These are phyloP conservation scores for Dittrichia graveolens DNA, from an alignment of 129 eudicot genomes.

Conservation along the genomic window DNA sequence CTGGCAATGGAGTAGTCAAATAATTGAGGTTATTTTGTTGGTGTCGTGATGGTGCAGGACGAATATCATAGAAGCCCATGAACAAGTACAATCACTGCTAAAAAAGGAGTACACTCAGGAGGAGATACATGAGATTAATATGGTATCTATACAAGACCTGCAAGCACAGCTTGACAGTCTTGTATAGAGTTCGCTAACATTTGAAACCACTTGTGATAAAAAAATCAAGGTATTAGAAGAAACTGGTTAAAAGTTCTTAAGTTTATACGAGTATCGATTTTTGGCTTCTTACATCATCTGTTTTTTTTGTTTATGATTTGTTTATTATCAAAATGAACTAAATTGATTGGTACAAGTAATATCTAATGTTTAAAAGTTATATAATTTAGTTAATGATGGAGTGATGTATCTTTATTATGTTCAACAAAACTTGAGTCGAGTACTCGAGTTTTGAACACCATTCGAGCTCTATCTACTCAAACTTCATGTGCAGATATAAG, in stretches of 20 bases:
- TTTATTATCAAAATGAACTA: neutral
- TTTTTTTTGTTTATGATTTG: constrained; percentile 6
- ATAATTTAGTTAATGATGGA: too few relatives aligned
- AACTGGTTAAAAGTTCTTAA: neutral
- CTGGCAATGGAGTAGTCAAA: neutral
- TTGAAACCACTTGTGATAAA: neutral
- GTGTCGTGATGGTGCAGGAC: constrained; percentile 55
- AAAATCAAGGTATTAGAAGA: too few relatives aligned
- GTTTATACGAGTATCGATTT: neutral
- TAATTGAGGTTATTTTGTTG: neutral
- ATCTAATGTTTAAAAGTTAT: too few relatives aligned
- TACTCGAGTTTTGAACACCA: too few relatives aligned
- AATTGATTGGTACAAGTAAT: too few relatives aligned
- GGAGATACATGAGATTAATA: constrained; percentile 57
- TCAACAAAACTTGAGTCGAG: too few relatives aligned
- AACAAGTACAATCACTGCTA: constrained; percentile 64
- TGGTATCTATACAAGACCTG: constrained; percentile 71
- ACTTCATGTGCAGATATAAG: too few relatives aligned
- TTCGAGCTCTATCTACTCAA: too few relatives aligned
- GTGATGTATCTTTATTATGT: too few relatives aligned
- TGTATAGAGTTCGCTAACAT: constrained; percentile 28
- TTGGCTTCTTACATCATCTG: neutral
- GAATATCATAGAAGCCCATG: constrained; percentile 88
- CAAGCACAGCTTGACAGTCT: constrained; percentile 79
- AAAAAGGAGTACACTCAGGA: constrained; percentile 70